Conservation (phyloP, 164 flowering plant genomes). For the Macadamia tetraphylla region DNA sequence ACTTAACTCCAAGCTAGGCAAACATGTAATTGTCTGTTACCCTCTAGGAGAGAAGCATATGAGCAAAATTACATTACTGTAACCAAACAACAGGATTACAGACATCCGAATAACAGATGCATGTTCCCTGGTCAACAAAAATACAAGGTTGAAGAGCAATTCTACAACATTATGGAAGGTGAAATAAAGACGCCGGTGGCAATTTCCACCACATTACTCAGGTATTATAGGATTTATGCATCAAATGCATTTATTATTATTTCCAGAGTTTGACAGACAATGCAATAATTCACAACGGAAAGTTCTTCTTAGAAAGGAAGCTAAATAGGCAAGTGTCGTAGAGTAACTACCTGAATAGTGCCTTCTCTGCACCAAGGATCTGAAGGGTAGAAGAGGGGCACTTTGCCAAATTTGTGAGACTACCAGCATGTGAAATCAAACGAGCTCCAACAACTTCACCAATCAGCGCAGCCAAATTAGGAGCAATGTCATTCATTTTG, state of each 20-base stretch:
- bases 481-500: slow-evolving; percentile 97
- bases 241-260: background rate
- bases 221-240: background rate
- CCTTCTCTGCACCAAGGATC: slow-evolving; percentile 99
- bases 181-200: too few species aligned
- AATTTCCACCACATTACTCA: too few species aligned
- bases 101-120: background rate
- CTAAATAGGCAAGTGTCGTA: background rate
- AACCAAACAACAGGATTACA: too few species aligned
- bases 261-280: background rate
- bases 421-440: slow-evolving; percentile 98
- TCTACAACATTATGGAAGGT: too few species aligned
- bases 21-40: too few species aligned
- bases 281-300: background rate
- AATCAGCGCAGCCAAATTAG: slow-evolving; percentile 91
- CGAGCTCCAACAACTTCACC: slow-evolving; percentile 98
- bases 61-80: too few species aligned
- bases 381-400: slow-evolving; percentile 99
- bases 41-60: too few species aligned
- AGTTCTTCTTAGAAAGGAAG: too few species aligned
- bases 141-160: background rate
- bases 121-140: background rate
- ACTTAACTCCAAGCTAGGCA: too few species aligned
- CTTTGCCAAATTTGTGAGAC: slow-evolving; percentile 95
- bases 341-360: slow-evolving; percentile 75